Conservation (phyloP, 140 eudicot species). For the Flaveria floridana region DNA sequence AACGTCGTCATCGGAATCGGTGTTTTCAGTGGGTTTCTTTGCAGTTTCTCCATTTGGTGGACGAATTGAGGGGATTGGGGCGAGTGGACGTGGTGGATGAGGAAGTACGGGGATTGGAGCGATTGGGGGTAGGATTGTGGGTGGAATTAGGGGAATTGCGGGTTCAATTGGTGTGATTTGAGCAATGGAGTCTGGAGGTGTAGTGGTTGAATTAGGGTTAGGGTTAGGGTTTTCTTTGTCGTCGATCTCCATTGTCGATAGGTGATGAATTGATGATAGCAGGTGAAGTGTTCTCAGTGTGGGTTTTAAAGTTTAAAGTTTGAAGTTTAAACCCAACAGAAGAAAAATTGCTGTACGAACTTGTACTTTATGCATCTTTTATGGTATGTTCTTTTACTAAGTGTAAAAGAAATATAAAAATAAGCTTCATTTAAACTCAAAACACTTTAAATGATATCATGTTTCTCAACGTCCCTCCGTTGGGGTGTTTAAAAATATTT, state of each 20-base stretch:
- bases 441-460: too few species aligned
- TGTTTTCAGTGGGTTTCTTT: neutral
- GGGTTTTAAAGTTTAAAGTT: too few species aligned
- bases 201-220: constrained; percentile 34
- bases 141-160: constrained; percentile 22
- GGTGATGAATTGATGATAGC: too few species aligned
- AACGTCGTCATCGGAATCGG: constrained; percentile 27
- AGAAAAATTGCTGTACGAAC: too few species aligned
- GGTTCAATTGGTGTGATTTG: constrained; percentile 26
- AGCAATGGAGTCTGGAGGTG: constrained; percentile 15
- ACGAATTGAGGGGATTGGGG: constrained; percentile 31
- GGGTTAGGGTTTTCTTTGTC: constrained; percentile 39
- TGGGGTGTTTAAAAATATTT: too few species aligned
- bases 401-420: too few species aligned
- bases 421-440: too few species aligned
- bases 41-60: constrained; percentile 34
- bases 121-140: constrained; percentile 24
- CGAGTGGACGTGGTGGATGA: constrained; percentile 20
- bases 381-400: too few species aligned
- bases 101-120: constrained; percentile 29
- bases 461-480: too few species aligned
- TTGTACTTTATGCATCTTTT: too few species aligned
- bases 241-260: constrained; percentile 33
- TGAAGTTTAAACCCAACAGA: too few species aligned
- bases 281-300: too few species aligned